Conservation (phyloP, 495 filamentous ascomycete species). For the Penicillium ochrochloron region DNA sequence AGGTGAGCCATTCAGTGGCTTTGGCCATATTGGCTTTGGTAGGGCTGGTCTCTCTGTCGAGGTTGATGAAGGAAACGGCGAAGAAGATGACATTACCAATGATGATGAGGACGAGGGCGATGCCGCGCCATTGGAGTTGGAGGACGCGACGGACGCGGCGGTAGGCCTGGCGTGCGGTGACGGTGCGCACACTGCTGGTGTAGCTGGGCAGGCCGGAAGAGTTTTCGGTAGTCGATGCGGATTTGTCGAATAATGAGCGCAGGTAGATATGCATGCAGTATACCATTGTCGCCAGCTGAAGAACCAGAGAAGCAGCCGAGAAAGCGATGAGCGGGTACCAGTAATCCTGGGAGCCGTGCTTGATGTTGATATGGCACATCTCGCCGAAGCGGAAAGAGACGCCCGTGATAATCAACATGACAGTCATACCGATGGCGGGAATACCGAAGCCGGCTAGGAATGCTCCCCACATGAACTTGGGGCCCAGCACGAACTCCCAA, state of each 20-base stretch:
- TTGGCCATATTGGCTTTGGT: constrained; percentile 57
- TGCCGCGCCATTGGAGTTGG: constrained; percentile 92
- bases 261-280: constrained; percentile 97
- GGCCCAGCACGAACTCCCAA: constrained; percentile 90
- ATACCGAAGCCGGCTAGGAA: constrained; percentile 83
- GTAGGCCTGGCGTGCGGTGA: constrained; percentile 87
- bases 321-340: constrained; percentile 90
- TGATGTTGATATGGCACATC: constrained; percentile 91
- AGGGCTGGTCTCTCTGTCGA: constrained; percentile 69
- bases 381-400: constrained; percentile 92
- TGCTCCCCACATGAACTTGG: constrained; percentile 87
- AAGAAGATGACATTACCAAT: constrained; percentile 90
- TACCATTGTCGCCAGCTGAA: constrained; percentile 83
- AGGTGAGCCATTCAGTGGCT: constrained; percentile 70
- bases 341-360: constrained; percentile 77
- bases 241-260: constrained; percentile 73
- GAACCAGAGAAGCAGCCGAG: constrained; percentile 73
- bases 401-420: constrained; percentile 82
- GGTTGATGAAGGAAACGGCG: constrained; percentile 82
- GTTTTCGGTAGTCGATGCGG: constrained; percentile 59
- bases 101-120: constrained; percentile 84
- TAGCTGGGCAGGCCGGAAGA: constrained; percentile 80
- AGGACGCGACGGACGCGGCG: constrained; percentile 82
- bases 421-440: constrained; percentile 69
- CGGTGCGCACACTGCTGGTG: constrained; percentile 75